Evolutionary conservation across 139 green algal genomes (phyloP), one percentile per base, ranked within the genome.

Genomic region (Gonium pectorale): DNA sequence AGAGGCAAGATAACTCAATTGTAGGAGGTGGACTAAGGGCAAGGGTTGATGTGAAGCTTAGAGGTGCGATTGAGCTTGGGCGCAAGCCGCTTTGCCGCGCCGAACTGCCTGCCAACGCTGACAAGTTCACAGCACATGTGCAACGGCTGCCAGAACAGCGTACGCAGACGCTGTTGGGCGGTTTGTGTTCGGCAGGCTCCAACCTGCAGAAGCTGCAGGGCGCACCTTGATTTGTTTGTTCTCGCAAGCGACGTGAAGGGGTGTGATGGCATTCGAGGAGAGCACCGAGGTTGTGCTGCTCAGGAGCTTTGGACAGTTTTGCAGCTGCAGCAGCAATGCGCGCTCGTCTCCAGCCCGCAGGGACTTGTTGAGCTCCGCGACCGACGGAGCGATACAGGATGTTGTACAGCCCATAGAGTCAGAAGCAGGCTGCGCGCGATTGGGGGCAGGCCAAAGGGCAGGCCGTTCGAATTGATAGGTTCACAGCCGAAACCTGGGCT

Each of bases 241-340:
- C 49, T 79, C 68, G 68, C 68, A 77, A 27, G 68, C 68, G 1
- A 41, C 43, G 43, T 77, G 68, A 8, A 77, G 43, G 4, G 68
- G 68, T 2, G 68, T 77, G n/a, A 40, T 43, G n/a, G 68, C 68
- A 24, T 0, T 40, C 7, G 27, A 29, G 41, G 41, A 44, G 44
- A 62, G 44, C 3, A 60, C 6, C 4, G 68, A 77, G 13, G 41
- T 41, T 27, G 68, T 15, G 68, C 27, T 77, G 68, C 68, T 77
- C 27, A 77, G 44, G 43, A 77, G 68, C 8, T 41, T 11, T 29
- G 68, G 68, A 29, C 68, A 43, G 43, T 27, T 35, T 0, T 44
- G 11, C 26, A 77, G 41, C 43, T 35, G 22, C 26, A 26, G 5
- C 27, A 77, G 68, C 11, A 44, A 13, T 26, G 44, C 27, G 2